Evolutionary conservation across 2,329 filamentous ascomycete genomes (phyloP), one percentile per base, ranked within the genome.

Genomic region (Penicillium nordicum): DNA sequence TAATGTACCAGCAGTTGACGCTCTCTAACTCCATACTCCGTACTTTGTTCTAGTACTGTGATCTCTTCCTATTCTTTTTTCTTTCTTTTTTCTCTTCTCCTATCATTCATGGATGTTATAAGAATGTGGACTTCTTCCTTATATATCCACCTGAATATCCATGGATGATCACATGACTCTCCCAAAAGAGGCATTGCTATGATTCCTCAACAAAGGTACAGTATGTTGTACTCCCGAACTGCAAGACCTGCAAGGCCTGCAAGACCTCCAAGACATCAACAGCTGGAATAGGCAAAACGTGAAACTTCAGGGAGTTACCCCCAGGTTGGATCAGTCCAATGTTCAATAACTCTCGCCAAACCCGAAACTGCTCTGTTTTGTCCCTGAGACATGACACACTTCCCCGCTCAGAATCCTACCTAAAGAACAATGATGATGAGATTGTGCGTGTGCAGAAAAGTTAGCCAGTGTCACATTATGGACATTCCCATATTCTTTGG

Each of bases 361-460:
- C 16, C 25, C 47, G 47, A 55, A 55, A 51, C 53, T 21, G 27
- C 40, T 34, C 3, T 51, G 47, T 55, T 55, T 55, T 47, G 46
- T 44, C 40, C 11, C 23, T 30, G 32, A 47, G 21, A 38, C 23
- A 30, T 29, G 25, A 44, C 21, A 21, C 18, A 48, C 32, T 27
- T 16, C 25, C 41, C 48, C 25, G 47, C 38, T 52, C 50, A 16
- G 40, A 47, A 53, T 41, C 42, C 38, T 9, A 29, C 48, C 18
- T 16, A 32, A 23, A 18, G 27, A 30, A 34, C 37, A 30, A 54
- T 50, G 23, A 50, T 50, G 29, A 38, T 25, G 38, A 38, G 30
- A 42, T 41, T 18, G 10, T 18, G 25, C 7, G n/a, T 16, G 2
- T 50, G 40, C 46, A 44, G 18, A 50, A 43, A 55, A 37, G 6